Conservation (phyloP, 768 basidiomycete genomes). For the Phanerochaete sordida region DNA sequence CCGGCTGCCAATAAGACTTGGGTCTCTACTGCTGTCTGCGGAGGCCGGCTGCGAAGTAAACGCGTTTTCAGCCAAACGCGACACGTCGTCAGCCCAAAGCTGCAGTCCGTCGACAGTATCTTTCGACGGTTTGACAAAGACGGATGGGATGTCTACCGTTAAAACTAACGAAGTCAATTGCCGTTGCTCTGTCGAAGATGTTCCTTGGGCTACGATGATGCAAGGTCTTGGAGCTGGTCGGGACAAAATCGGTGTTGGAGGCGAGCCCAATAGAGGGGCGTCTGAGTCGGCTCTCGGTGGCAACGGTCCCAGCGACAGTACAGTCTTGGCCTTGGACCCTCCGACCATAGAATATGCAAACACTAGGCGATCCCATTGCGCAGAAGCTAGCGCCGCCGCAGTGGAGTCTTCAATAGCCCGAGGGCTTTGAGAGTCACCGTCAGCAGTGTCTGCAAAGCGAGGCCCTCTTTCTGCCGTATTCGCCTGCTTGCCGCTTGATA, state of each 20-base stretch:
- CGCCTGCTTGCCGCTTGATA: constrained; percentile 31
- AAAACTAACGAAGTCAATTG: constrained; percentile 19
- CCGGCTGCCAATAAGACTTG: constrained; percentile 75
- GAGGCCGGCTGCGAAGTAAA: constrained; percentile 17
- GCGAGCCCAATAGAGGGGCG: not conserved
- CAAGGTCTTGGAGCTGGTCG: not conserved
- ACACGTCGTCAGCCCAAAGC: constrained; percentile 82
- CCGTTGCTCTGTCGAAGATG: not conserved
- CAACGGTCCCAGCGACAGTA: constrained; percentile 51
- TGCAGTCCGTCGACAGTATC: constrained; percentile 71
- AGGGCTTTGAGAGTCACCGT: constrained; percentile 8
- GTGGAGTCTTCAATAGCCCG: not conserved
- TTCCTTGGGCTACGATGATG: not conserved
- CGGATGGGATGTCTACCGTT: constrained; percentile 51
- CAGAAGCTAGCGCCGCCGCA: constrained; percentile 31
- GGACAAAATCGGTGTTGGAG: not conserved
- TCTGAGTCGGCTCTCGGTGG: not conserved
- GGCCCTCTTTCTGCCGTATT: constrained; percentile 10
- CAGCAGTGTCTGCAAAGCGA: constrained; percentile 25
- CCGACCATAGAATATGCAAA: constrained; percentile 43
- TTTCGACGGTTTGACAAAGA: constrained; percentile 64
- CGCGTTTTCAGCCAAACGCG: constrained; percentile 62
- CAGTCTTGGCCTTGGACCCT: constrained; percentile 35
- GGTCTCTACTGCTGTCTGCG: constrained; percentile 43
- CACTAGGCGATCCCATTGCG: constrained; percentile 43